phyloP scores from a whole-genome alignment of 768 basidiomycete genomes.

The Cystobasidium onofrii region DNA sequence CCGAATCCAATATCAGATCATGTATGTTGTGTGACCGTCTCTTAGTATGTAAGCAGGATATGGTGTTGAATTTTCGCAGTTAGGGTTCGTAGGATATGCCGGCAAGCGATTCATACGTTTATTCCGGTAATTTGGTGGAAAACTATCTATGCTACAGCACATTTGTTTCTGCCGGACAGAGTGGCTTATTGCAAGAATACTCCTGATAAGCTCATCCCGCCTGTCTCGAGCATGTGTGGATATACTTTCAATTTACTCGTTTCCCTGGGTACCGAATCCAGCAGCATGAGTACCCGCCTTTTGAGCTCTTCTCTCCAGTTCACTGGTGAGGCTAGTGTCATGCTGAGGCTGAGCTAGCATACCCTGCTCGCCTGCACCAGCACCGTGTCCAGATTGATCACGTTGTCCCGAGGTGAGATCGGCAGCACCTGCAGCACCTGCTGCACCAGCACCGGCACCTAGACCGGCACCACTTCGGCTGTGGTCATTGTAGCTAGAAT shows the following conservation, averaged over 20 bases:
- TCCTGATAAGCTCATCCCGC: no score
- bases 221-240: background rate
- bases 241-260: background rate
- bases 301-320: constrained; percentile 15
- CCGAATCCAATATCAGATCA: no score
- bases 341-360: background rate
- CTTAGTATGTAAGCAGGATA: no score
- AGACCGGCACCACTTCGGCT: background rate
- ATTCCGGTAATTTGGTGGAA: no score
- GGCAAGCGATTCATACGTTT: no score
- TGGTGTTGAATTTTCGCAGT: no score
- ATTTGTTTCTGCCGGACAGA: no score
- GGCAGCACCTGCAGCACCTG: background rate
- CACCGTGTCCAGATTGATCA: background rate
- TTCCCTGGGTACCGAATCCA: constrained; percentile 19
- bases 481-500: constrained; percentile 3
- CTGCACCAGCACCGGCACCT: constrained; percentile 11
- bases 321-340: constrained; percentile 1
- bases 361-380: background rate
- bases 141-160: no score
- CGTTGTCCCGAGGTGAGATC: background rate
- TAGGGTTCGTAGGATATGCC: no score
- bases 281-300: constrained; percentile 24
- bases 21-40: no score
- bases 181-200: no score